These are phyloP conservation scores for Tricholoma furcatifolium DNA, from an alignment of 768 basidiomycete genomes.

Conservation along the genomic window DNA sequence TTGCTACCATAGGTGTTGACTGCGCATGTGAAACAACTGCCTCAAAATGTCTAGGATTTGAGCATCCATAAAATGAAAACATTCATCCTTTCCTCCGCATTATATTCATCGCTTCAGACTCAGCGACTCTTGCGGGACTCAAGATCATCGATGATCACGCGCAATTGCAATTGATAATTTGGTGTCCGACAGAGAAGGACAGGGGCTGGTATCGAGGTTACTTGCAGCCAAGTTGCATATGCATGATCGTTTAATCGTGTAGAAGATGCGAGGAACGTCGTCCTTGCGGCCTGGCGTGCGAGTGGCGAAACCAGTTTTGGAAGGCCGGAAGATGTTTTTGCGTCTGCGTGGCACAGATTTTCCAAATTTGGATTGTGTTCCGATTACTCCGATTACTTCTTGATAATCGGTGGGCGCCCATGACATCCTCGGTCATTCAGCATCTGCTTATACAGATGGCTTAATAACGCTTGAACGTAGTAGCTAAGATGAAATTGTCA, in stretches of 20 bases:
- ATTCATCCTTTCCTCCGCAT: no score
- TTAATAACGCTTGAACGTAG: not conserved
- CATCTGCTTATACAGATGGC: not conserved
- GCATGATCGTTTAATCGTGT: not conserved
- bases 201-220: no score
- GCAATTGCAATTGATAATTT: no score
- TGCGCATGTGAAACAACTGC: no score
- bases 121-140: no score
- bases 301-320: slow-evolving; percentile 4
- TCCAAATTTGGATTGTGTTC: not conserved
- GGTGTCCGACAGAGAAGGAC: no score
- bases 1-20: no score
- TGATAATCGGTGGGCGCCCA: slow-evolving; percentile 1
- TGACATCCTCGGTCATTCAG: not conserved
- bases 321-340: not conserved
- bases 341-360: slow-evolving; percentile 6
- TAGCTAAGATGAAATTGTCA: no score
- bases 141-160: no score
- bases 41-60: no score
- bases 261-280: not conserved
- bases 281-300: slow-evolving; percentile 8
- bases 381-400: slow-evolving; percentile 11
- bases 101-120: no score
- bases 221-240: not conserved
- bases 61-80: no score